These are phyloP conservation scores for Rhododendron griersonianum DNA, from an alignment of 148 eudicot species.

Conservation along the genomic window DNA sequence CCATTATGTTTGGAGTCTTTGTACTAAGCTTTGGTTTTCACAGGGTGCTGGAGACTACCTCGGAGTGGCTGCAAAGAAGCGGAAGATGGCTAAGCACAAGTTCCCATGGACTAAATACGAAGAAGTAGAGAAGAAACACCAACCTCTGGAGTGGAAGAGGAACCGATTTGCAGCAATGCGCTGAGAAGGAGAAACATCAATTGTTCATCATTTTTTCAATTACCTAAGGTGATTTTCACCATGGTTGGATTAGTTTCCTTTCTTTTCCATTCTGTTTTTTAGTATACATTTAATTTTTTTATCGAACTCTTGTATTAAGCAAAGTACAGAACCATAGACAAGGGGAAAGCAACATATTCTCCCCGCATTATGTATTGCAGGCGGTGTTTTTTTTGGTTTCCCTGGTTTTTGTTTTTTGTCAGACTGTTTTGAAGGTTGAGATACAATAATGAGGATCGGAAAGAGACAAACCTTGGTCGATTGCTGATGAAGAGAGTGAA, in stretches of 20 bases:
- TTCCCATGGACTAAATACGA: conserved; percentile 49
- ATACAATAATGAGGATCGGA: background rate
- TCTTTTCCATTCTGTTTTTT: background rate
- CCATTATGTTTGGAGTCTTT: background rate
- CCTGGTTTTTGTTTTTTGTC: background rate
- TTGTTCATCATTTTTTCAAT: background rate
- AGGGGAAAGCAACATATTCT: background rate
- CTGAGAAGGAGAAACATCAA: conserved; percentile 13
- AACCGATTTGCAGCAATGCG: conserved; percentile 40
- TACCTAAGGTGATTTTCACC: conserved; percentile 3
- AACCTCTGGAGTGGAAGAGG: conserved; percentile 45
- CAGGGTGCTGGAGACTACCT: conserved; percentile 41
- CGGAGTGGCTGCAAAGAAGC: conserved; percentile 54
- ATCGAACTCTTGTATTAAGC: background rate
- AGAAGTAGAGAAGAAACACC: conserved; percentile 18
- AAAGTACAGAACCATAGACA: background rate
- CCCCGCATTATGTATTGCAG: background rate
- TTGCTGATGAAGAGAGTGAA: background rate
- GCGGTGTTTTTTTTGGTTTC: background rate
- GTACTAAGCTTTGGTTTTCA: background rate
- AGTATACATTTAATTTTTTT: background rate
- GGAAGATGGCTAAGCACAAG: conserved; percentile 49
- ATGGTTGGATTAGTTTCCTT: background rate
- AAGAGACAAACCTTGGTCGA: background rate
- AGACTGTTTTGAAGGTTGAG: background rate